phyloP scores from a whole-genome alignment of 1,284 basidiomycete species.

The Cryptococcus neoformans region DNA sequence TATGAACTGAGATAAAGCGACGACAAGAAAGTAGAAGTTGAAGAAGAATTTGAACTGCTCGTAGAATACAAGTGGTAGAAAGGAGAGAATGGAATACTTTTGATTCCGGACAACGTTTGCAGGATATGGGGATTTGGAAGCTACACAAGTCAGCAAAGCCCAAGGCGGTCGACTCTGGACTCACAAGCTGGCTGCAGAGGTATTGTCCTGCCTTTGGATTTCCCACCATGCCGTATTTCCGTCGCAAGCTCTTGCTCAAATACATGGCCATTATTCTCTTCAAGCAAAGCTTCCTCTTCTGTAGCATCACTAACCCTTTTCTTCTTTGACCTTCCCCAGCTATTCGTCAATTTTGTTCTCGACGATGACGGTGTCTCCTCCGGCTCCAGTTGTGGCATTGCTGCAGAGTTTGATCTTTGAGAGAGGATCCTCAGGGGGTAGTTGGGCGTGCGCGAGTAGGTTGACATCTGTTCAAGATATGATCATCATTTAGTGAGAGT shows the following conservation, averaged over 20 bases:
- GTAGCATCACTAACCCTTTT: conserved; percentile 34
- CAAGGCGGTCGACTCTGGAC: conserved; percentile 16
- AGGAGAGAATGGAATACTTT: conserved; percentile 94
- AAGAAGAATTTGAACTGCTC: conserved; percentile 99
- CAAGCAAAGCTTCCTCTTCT: conserved; percentile 24
- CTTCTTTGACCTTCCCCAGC: conserved; percentile 15
- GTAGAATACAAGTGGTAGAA: conserved; percentile 94
- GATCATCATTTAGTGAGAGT: neutral
- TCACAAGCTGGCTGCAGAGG: conserved; percentile 70
- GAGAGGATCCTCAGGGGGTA: conserved; percentile 19
- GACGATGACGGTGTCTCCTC: conserved; percentile 1
- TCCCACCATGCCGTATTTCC: neutral
- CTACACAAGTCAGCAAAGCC: neutral
- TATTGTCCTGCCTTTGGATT: conserved; percentile 63
- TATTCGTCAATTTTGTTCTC: neutral
- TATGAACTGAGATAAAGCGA: conserved; percentile 93
- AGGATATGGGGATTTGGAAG: conserved; percentile 46
- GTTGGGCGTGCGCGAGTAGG: neutral
- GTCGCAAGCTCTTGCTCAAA: neutral
- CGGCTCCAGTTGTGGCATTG: neutral
- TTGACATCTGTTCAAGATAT: conserved; percentile 2
- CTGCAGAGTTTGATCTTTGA: conserved; percentile 10
- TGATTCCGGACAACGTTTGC: conserved; percentile 94
- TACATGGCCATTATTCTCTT: neutral
- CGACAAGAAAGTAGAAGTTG: conserved; percentile 97